Evolutionary conservation across 1,284 basidiomycete species (phyloP).

Genomic region (Malassezia equina): DNA sequence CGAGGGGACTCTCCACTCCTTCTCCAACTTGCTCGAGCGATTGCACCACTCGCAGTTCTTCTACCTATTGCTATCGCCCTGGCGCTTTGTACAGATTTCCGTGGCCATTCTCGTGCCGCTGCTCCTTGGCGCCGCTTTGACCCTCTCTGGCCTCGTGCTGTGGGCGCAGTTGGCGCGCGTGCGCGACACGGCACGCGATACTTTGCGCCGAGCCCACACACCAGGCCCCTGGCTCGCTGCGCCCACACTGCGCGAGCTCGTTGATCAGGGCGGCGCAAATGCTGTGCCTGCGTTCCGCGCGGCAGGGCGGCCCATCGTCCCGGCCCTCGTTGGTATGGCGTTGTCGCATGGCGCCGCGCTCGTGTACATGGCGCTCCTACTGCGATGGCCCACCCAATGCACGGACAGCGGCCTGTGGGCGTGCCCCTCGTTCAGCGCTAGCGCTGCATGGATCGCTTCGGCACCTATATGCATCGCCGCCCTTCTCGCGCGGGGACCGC

Average conservation of each 20-base stretch:
- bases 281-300: neutral
- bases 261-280: neutral
- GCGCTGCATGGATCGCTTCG: neutral
- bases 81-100: constrained; percentile 36
- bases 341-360: neutral
- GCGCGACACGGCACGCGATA: constrained; percentile 5
- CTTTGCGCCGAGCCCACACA: neutral
- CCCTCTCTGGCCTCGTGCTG: constrained; percentile 25
- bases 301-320: constrained; percentile 1
- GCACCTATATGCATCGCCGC: neutral
- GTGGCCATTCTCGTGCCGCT: constrained; percentile 32
- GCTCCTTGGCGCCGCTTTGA: constrained; percentile 30
- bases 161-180: constrained; percentile 7
- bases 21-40: constrained; percentile 45
- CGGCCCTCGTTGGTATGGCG: neutral
- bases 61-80: constrained; percentile 32
- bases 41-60: constrained; percentile 47
- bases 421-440: neutral
- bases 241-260: constrained; percentile 7
- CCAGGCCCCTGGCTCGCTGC: neutral
- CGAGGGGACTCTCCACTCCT: constrained; percentile 33
- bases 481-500: neutral
- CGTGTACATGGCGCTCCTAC: neutral
- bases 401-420: neutral
- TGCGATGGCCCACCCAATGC: constrained; percentile 1